phyloP scores from a whole-genome alignment of 768 basidiomycete genomes.

The Tulasnella sp. region DNA sequence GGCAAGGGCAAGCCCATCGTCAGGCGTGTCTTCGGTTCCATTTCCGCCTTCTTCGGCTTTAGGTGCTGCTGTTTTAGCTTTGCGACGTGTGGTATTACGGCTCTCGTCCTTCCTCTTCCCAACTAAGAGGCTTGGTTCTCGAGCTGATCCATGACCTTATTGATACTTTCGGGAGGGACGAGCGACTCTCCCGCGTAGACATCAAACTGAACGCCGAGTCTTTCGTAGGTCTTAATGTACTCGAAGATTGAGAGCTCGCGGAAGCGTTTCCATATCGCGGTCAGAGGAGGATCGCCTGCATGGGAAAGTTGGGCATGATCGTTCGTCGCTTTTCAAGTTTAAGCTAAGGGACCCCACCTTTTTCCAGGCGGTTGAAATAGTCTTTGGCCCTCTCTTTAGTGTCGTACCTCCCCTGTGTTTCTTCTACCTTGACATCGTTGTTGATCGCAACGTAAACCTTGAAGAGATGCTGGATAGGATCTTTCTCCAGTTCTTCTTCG shows the following conservation, averaged over 20 bases:
- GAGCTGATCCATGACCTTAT: constrained; percentile 43
- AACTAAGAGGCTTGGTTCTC: constrained; percentile 40
- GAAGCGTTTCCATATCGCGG: constrained; percentile 49
- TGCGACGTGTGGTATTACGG: not conserved
- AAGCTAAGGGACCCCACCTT: constrained; percentile 40
- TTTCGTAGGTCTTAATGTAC: constrained; percentile 47
- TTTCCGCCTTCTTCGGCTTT: not conserved
- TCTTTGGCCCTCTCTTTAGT: constrained; percentile 41
- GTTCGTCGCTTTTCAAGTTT: not conserved
- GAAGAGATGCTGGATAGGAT: constrained; percentile 51
- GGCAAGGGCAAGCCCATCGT: constrained; percentile 43
- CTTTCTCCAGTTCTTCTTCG: constrained; percentile 45
- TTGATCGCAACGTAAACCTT: constrained; percentile 51
- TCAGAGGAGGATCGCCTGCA: constrained; percentile 44
- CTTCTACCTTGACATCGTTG: constrained; percentile 43
- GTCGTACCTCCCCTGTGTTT: constrained; percentile 30
- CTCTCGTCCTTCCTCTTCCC: constrained; percentile 33
- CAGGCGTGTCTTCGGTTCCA: constrained; percentile 12
- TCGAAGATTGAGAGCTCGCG: constrained; percentile 48
- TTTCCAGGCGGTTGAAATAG: constrained; percentile 49
- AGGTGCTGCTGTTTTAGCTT: not conserved
- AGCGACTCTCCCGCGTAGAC: constrained; percentile 49
- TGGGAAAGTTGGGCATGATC: not conserved
- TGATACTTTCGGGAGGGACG: constrained; percentile 45
- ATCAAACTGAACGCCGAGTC: constrained; percentile 50